Evolutionary conservation across 805 yeast genomes (phyloP).

Genomic region (Candida endomychidarum): DNA sequence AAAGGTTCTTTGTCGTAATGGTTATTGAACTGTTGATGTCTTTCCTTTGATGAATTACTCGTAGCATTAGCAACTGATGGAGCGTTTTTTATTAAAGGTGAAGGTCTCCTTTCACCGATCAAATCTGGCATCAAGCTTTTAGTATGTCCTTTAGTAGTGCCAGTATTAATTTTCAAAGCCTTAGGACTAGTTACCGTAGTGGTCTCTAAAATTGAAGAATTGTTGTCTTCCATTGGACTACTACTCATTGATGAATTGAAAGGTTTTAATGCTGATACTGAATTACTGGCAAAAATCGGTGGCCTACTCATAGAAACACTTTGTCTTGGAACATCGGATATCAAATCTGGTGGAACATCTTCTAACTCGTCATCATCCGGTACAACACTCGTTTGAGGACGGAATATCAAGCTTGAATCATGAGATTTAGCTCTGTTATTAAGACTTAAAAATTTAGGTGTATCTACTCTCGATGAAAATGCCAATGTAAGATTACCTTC

Average conservation of each 20-base stretch:
- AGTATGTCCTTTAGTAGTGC: neutral
- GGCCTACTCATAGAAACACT: conserved; percentile 23
- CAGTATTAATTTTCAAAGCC: too few species aligned
- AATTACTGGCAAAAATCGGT: conserved; percentile 16
- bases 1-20: conserved; percentile 50
- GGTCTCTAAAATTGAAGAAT: too few species aligned
- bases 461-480: conserved; percentile 39
- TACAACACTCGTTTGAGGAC: conserved; percentile 34
- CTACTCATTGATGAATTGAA: too few species aligned
- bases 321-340: conserved; percentile 28
- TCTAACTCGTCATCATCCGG: conserved; percentile 35
- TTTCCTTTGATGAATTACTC: conserved; percentile 14
- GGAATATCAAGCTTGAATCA: conserved; percentile 32
- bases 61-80: conserved; percentile 28
- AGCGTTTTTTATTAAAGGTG: conserved; percentile 35
- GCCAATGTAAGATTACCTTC: conserved; percentile 47
- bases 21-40: conserved; percentile 36
- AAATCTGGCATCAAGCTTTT: neutral
- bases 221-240: too few species aligned
- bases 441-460: conserved; percentile 35
- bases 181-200: too few species aligned
- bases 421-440: conserved; percentile 40
- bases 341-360: conserved; percentile 42
- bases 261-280: conserved; percentile 20
- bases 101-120: conserved; percentile 22